Evolutionary conservation across 2,329 filamentous ascomycete species (phyloP), one percentile per base, ranked within the genome.

Genomic region (Colletotrichum sp.): DNA sequence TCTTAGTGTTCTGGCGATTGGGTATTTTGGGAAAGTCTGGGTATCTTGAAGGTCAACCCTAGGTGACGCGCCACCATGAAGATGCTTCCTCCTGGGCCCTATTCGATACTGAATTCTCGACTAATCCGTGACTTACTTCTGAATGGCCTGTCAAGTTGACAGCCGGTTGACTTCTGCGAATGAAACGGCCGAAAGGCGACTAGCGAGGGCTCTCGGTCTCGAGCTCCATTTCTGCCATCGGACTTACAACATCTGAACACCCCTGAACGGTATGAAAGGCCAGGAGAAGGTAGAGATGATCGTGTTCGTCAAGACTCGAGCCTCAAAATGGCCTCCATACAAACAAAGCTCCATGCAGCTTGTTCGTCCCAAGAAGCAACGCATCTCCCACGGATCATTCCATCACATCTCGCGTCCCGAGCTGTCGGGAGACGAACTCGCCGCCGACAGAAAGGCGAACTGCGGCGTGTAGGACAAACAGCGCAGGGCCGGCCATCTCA

Each of bases 331-430:
- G 43, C 43, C 3, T 52, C 43, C 3, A 13, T 24, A 21, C 26
- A 18, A 58, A 21, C 26, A 16, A 9, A 16, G 16, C 58, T n/a
- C 1, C 26, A 24, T 32, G 58, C 43, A 63, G 12, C 18, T 70
- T 24, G 21, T 55, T 13, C 38, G 21, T 26, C 21, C 48, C 34
- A 57, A 28, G 2, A 6, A 13, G 10, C 5, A 8, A 7, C 48
- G 15, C 21, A 12, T 9, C 38, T 15, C 10, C 16, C 24, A 38
- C 28, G 28, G 48, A 32, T 24, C 21, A 9, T 32, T 61, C 34
- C 36, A n/a, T 60, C 66, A 34, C 64, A 68, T 34, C 55, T 60
- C 70, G 16, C 55, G 30, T 38, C 55, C 18, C 30, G 24, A n/a
- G 38, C 65, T 38, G 38, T 34, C 38, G 58, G 67, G 12, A 24